Evolutionary conservation across 2,329 filamentous ascomycete genomes (phyloP), one percentile per base, ranked within the genome.

Genomic region (Xenosphaeropsis pyriputrescens): DNA sequence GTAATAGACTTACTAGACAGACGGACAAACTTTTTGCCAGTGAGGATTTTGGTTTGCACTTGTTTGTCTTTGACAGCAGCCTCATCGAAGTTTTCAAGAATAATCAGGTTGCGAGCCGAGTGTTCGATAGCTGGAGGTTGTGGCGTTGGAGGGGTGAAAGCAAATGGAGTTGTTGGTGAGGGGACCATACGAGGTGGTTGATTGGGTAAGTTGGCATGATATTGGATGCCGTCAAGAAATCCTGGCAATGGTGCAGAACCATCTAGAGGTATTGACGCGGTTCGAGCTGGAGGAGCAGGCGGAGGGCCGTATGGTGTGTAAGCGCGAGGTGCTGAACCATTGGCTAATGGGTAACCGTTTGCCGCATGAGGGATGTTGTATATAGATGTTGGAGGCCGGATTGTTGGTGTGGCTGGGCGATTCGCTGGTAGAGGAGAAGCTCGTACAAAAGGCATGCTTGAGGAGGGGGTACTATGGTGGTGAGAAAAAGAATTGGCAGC

Each of bases 81-180:
- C 40, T 67, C 58, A 38, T 72, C 65, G 49, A 76, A 72, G 35
- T 68, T 64, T 47, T 71, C 62, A 9, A 83, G 62, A 37, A 74
- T 69, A 5, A 77, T 60, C 8, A 77, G 61, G 38, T 70, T 70
- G 19, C 72, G 66, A 14, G 68, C 67, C 8, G 68, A 67, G 19
- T 70, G 56, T 49, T 64, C 66, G 43, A 66, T 61, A 12, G 61
- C 48, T 8, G 50, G 36, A 12, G 36, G 36, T 2, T 52, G 43
- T 32, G 44, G 45, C 36, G 26, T 43, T 33, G 38, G 35, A 29
- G 35, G 39, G 36, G 49, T 36, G 42, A 47, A 43, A 38, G 45
- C 32, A 39, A 47, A 43, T 35, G 45, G 38, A 18, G 38, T 47
- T 41, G 38, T 41, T 44, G 45, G 43, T 37, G 43, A 39, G 5